Conservation (phyloP, 75 land plant genomes). For the Selaginella tamariscina region DNA sequence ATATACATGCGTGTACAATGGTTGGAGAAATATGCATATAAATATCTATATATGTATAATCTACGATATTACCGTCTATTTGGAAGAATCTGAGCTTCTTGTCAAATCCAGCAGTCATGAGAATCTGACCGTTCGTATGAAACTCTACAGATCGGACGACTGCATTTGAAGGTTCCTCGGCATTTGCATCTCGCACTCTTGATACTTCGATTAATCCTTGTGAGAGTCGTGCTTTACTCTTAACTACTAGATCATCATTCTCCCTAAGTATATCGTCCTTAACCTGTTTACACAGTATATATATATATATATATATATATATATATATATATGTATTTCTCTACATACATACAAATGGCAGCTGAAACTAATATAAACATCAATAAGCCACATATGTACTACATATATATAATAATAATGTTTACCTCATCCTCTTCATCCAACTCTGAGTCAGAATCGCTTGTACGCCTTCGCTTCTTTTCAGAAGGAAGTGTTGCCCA, state of each 20-base stretch:
- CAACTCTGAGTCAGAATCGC: constrained; percentile 13
- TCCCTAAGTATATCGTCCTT: no score
- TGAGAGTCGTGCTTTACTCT: constrained; percentile 35
- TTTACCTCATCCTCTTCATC: constrained; percentile 13
- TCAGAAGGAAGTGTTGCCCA: constrained; percentile 53
- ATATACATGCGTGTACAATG: not conserved
- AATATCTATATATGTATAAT: no score
- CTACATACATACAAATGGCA: no score
- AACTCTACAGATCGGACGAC: constrained; percentile 77
- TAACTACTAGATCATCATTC: constrained; percentile 40
- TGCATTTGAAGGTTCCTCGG: constrained; percentile 50
- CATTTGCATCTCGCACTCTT: constrained; percentile 57
- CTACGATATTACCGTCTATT: no score
- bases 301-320: no score
- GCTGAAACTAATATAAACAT: no score
- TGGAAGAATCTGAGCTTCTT: constrained; percentile 65
- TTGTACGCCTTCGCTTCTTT: not conserved
- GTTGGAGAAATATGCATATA: not conserved
- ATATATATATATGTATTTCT: no score
- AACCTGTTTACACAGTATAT: no score
- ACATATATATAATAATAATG: not conserved
- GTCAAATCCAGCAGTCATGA: constrained; percentile 70
- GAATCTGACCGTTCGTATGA: constrained; percentile 66
- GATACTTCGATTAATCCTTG: constrained; percentile 65
- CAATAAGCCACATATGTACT: no score